phyloP scores from a whole-genome alignment of 768 basidiomycete genomes.

The Lenzites betulinus region DNA sequence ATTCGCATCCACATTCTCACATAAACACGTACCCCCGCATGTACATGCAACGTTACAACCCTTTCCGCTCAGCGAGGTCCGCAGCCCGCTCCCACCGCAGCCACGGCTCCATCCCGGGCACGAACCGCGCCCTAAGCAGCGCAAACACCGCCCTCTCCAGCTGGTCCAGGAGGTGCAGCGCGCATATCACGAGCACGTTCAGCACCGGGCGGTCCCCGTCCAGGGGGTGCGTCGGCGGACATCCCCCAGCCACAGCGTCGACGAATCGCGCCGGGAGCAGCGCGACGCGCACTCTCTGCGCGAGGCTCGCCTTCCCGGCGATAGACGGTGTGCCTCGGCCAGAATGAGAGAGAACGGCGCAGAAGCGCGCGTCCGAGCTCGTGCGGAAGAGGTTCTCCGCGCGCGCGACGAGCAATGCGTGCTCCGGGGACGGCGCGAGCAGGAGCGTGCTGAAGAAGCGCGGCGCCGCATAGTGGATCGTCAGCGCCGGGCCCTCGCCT shows the following conservation, averaged over 20 bases:
- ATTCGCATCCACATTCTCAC: no score
- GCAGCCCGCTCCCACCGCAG: slow-evolving; percentile 43
- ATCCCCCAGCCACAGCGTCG: background rate
- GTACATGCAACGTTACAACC: no score
- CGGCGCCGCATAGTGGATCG: slow-evolving; percentile 46
- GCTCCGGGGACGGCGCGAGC: slow-evolving; percentile 43
- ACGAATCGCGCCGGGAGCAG: slow-evolving; percentile 12
- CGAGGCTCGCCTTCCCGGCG: background rate
- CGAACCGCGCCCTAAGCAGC: slow-evolving; percentile 45
- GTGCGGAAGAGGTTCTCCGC: slow-evolving; percentile 23
- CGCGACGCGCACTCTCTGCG: background rate
- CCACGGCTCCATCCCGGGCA: slow-evolving; percentile 59
- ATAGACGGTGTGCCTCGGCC: background rate
- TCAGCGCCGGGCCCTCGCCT: slow-evolving; percentile 24
- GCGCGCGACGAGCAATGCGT: slow-evolving; percentile 43
- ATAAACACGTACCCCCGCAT: no score
- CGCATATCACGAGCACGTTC: slow-evolving; percentile 27
- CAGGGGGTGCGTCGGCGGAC: slow-evolving; percentile 29
- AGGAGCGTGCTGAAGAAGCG: slow-evolving; percentile 51
- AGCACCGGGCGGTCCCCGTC: slow-evolving; percentile 21
- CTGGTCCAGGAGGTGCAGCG: slow-evolving; percentile 33
- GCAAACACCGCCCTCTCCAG: slow-evolving; percentile 45
- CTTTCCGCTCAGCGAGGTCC: background rate
- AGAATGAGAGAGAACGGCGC: slow-evolving; percentile 21
- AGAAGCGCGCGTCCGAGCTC: slow-evolving; percentile 41